Base-by-base conservation (phyloP, 345 rosid species). In the Aquilaria sinensis region DNA sequence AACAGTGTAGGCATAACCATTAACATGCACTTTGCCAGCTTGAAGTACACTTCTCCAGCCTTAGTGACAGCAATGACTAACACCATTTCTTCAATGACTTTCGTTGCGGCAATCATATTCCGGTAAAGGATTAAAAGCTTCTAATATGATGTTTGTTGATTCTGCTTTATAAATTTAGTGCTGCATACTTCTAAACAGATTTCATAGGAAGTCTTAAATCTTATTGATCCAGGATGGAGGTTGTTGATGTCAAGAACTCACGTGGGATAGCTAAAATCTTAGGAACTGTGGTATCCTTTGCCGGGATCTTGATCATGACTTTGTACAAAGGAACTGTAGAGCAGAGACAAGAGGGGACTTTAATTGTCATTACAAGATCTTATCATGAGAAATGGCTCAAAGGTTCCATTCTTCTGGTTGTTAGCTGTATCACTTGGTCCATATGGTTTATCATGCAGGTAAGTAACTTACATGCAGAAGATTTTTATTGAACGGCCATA, bases 391-490 rank as follows among this genome's bases (percentile, higher is more conserved):
- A 72, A 59, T 84, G 94, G 94, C 33, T 80, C n/a, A 77, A 74
- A 66, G 94, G 90, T 33, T 80, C 94, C 12, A 33, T 84, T 56
- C 84, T 87, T 47, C 60, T 78, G 0, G 70, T 81, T 63, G 74
- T 74, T 3, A 82, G 90, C 74, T 81, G 94, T 77, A 33, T 87
- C 59, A 47, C 81, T 15, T 84, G 83, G 80, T 80, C 89, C 8
- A 1, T 74, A 0, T 74, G 84, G 86, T 87, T 65, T 61, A 84
- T 84, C 57, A 74, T 87, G 94, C 94, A 87, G 89, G 89, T 85
- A 56, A 14, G 6, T 34, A 55, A 23, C 14, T 10, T 10, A 5
- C 23, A 31, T 59, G 10, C 30, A 32, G 10, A 1, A 12, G 37
- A 2, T 12, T 55, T 31, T 31, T 55, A 5, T 31, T 41, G 23